Evolutionary conservation across 2,329 filamentous ascomycete genomes (phyloP).

Genomic region (Cercospora brassicicola): DNA sequence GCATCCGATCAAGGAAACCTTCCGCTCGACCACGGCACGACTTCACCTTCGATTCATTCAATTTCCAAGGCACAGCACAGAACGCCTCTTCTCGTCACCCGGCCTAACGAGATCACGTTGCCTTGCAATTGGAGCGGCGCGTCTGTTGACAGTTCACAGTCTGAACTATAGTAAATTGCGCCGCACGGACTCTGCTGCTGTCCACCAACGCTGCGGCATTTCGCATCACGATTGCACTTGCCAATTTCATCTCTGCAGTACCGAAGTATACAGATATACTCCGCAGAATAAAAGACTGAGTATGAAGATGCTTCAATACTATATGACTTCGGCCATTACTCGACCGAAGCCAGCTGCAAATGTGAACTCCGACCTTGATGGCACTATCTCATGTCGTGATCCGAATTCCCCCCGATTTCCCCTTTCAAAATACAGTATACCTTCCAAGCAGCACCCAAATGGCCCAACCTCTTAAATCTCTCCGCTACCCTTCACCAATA

Average conservation of each 20-base stretch:
- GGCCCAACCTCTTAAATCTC: conserved; percentile 11
- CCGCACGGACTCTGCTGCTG: neutral
- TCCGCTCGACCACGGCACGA: neutral
- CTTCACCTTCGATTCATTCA: neutral
- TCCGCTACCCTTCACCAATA: conserved; percentile 43
- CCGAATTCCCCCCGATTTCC: neutral
- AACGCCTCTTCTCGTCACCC: neutral
- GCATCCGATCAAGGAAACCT: neutral
- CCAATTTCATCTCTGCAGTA: neutral
- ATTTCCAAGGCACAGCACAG: neutral
- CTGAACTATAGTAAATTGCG: neutral
- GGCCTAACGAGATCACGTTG: neutral
- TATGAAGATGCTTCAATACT: neutral
- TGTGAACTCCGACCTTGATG: conserved; percentile 7
- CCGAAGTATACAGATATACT: neutral
- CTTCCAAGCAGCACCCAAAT: neutral
- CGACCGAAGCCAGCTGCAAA: neutral
- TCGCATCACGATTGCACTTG: neutral
- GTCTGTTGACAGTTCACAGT: neutral
- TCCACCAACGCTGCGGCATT: neutral
- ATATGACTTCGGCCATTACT: neutral
- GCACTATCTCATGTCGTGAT: neutral
- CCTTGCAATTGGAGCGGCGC: neutral
- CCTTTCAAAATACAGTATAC: neutral
- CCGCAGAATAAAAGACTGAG: neutral